phyloP scores from a whole-genome alignment of 2,329 filamentous ascomycete genomes.

The Fusarium citri region DNA sequence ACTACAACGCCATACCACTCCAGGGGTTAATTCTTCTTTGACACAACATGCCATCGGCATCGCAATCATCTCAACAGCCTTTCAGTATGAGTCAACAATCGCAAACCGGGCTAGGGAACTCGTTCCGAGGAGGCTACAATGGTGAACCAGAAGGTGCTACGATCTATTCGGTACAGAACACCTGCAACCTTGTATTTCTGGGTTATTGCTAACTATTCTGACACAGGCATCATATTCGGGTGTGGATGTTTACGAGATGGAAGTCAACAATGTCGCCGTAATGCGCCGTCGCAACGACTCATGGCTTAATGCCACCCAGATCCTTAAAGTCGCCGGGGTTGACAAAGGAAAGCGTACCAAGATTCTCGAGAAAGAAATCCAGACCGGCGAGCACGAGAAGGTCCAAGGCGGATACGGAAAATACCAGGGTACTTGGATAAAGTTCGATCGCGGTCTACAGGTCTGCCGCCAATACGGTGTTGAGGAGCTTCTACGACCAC shows the following conservation, averaged over 20 bases:
- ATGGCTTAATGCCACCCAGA: conserved; percentile 98
- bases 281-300: conserved; percentile 96
- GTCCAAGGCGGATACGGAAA: conserved; percentile 98
- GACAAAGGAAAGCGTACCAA: conserved; percentile 98
- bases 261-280: conserved; percentile 90
- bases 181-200: neutral
- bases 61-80: conserved; percentile 67
- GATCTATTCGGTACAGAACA: conserved; percentile 69
- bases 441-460: conserved; percentile 89
- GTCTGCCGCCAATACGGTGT: conserved; percentile 87
- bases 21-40: neutral
- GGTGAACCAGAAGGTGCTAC: conserved; percentile 59
- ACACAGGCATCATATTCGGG: conserved; percentile 87
- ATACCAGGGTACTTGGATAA: conserved; percentile 99
- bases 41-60: conserved; percentile 55
- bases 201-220: conserved; percentile 33
- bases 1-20: neutral
- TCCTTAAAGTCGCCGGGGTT: conserved; percentile 95
- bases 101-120: conserved; percentile 54
- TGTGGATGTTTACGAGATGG: conserved; percentile 98
- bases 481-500: conserved; percentile 78
- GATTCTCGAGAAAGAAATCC: conserved; percentile 96
- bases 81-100: conserved; percentile 68
- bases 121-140: conserved; percentile 53
- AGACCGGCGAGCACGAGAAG: conserved; percentile 96